These are phyloP conservation scores for Trichosanthes truncata DNA, from an alignment of 306 rosid species.

Conservation along the genomic window DNA sequence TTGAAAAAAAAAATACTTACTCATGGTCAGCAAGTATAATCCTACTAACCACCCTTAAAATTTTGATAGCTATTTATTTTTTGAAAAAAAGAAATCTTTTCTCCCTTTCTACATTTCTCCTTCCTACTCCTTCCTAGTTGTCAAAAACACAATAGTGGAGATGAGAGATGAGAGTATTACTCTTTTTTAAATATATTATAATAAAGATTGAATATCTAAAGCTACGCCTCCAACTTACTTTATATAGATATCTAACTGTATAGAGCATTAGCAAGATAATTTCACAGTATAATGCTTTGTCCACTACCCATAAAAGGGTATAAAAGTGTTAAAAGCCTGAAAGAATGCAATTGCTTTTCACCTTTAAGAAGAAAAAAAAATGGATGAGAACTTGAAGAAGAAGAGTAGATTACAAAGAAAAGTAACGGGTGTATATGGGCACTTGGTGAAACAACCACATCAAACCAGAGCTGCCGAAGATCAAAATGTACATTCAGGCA, in stretches of 20 bases:
- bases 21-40: too few relatives aligned
- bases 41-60: too few relatives aligned
- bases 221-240: neutral
- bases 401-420: neutral
- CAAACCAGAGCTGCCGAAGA: neutral
- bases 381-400: too few relatives aligned
- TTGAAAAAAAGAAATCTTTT: too few relatives aligned
- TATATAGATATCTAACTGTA: neutral
- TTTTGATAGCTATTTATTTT: too few relatives aligned
- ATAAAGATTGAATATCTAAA: neutral
- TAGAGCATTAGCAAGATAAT: neutral
- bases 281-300: neutral
- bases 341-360: neutral
- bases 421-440: neutral
- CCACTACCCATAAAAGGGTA: neutral
- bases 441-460: neutral
- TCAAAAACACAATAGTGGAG: too few relatives aligned
- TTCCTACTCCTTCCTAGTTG: too few relatives aligned
- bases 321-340: neutral
- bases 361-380: neutral
- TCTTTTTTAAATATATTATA: too few relatives aligned
- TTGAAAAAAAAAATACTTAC: too few relatives aligned
- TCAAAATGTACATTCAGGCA: neutral
- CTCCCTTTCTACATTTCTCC: too few relatives aligned
- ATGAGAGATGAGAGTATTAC: too few relatives aligned